Evolutionary conservation across 495 filamentous ascomycete species (phyloP), one percentile per base, ranked within the genome.

Genomic region (Pseudoneurospora amorphoporcata): DNA sequence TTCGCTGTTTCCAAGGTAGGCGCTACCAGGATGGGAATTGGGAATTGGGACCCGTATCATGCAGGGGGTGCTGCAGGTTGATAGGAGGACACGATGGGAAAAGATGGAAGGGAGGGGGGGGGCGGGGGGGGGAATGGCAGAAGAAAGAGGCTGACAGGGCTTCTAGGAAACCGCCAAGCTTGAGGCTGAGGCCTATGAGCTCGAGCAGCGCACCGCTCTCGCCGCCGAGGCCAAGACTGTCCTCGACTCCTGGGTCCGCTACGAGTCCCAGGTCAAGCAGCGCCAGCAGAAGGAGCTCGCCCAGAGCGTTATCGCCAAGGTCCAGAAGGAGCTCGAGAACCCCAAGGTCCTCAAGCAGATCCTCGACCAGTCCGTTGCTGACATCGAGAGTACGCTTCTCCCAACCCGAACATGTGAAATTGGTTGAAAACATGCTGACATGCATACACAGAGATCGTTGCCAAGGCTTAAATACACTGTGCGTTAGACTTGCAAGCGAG

Each of bases 211-310:
- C 82, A 97, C 94, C 70, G 90, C 92, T 70, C 86, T 98, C 71
- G 94, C 92, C 38, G 83, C 88, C 71, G 96, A 99, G 88, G 96
- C 95, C 75, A 98, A 97, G 90, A 78, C 87, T 69, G 95, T 98
- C 42, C 90, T 99, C 71, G 95, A 99, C 81, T 97, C 94, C 69
- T 98, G 96, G 95, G 94, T 98, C 72, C 90, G 95, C 78, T 99
- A 99, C 83, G 95, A 99, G 87, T 87, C 91, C 72, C 95, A 98
- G 86, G 94, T 98, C 78, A 99, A 98, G 92, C 91, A 94, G 85
- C 89, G 95, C 80, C 93, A 98, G 86, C 95, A 99, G 88, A 90
- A 87, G 82, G 95, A 99, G 88, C 88, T 99, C 76, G 93, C 95
- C 70, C 91, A 97, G 80, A 87, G 83, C 80, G 85, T 99, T 83